These are phyloP conservation scores for Geotrichum siamense DNA, from an alignment of 1,139 yeast species.

Conservation along the genomic window DNA sequence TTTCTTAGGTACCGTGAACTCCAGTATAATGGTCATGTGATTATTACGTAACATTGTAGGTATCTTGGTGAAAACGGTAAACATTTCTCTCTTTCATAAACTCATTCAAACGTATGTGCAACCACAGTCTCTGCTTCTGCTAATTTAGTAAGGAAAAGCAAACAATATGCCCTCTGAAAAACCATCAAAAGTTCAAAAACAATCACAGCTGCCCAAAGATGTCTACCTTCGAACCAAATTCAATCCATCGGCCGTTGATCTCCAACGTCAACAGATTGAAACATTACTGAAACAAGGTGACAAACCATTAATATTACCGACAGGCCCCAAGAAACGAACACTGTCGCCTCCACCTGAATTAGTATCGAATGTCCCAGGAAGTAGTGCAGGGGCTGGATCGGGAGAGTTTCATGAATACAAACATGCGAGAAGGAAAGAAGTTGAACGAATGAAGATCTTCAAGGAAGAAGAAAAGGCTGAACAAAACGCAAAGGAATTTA, in stretches of 20 bases:
- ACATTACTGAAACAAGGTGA: conserved; percentile 24
- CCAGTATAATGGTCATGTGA: too few species aligned
- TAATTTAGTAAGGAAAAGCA: too few species aligned
- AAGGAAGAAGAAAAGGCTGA: conserved; percentile 26
- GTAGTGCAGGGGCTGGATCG: conserved; percentile 37
- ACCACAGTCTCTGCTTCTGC: too few species aligned
- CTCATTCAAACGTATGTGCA: too few species aligned
- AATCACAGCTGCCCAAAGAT: conserved; percentile 5
- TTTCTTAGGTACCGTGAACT: too few species aligned
- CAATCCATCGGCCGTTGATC: conserved; percentile 20
- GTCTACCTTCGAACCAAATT: conserved; percentile 9
- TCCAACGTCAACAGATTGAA: conserved; percentile 26
- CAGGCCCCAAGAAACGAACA: conserved; percentile 10
- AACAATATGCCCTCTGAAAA: conserved; percentile 2
- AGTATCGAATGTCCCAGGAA: conserved; percentile 27
- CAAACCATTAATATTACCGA: conserved; percentile 18
- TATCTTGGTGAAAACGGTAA: too few species aligned
- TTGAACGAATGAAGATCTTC: conserved; percentile 27
- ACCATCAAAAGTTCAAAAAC: conserved; percentile 6
- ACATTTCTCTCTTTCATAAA: too few species aligned
- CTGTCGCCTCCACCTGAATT: conserved; percentile 24
- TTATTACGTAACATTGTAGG: too few species aligned
- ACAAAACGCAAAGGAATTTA: conserved; percentile 26
- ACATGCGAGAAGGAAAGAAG: conserved; percentile 31
- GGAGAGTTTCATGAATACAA: conserved; percentile 38